Percentiles rank a stretch among this genome's conserved stretches.
Conservation (phyloP, 2,329 filamentous ascomycete genomes). For the Venturia pyrina region DNA sequence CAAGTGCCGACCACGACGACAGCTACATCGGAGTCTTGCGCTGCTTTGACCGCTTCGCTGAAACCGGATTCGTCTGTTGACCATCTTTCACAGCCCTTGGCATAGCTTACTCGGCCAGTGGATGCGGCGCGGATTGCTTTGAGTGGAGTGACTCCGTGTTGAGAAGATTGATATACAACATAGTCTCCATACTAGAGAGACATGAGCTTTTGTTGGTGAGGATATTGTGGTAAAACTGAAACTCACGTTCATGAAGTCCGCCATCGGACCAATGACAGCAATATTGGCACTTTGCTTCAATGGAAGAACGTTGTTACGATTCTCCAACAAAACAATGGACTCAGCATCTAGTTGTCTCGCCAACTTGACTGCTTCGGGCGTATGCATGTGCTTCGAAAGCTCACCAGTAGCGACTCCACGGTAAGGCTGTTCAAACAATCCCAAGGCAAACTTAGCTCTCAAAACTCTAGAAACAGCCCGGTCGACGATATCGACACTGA, state of each 20-base stretch:
- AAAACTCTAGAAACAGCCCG: constrained; percentile 57
- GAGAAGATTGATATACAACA: constrained; percentile 54
- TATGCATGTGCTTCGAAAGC: constrained; percentile 48
- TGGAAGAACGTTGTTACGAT: constrained; percentile 54
- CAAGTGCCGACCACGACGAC: constrained; percentile 67
- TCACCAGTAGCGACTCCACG: constrained; percentile 43
- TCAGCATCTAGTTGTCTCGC: constrained; percentile 58
- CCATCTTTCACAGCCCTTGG: constrained; percentile 64
- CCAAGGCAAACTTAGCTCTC: constrained; percentile 57
- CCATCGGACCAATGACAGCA: constrained; percentile 46
- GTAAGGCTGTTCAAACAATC: constrained; percentile 63
- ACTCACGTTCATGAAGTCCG: constrained; percentile 56
- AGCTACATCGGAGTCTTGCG: constrained; percentile 58
- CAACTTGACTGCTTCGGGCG: constrained; percentile 46
- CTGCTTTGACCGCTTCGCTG: constrained; percentile 53
- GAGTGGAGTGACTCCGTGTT: constrained; percentile 57
- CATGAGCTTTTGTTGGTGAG: constrained; percentile 21
- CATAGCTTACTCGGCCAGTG: constrained; percentile 52
- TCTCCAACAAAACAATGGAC: constrained; percentile 64
- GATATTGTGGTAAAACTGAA: constrained; percentile 18
- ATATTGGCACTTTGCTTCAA: constrained; percentile 53
- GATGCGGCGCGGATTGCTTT: constrained; percentile 54
- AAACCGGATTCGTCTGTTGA: constrained; percentile 60
- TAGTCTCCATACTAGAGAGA: constrained; percentile 59
- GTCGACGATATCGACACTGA: constrained; percentile 52